Evolutionary conservation across 768 basidiomycete species (phyloP).

Genomic region (Rhodosporidiobolus odoratus): DNA sequence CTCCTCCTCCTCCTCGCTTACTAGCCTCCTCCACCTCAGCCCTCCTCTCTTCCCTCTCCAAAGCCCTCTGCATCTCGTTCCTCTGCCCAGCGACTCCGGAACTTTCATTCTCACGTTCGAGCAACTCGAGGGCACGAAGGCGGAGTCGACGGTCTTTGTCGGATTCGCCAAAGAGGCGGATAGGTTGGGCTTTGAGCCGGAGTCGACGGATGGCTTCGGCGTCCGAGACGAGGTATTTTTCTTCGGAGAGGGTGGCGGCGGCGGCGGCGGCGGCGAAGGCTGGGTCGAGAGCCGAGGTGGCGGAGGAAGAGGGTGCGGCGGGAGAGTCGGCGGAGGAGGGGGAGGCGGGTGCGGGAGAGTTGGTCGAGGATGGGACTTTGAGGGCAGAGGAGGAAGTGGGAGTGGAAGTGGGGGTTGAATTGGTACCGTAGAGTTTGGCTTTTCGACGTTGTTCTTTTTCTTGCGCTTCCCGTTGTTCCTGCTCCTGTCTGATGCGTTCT

Average conservation of each 20-base stretch:
- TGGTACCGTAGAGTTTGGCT: constrained; percentile 43
- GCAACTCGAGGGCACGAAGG: constrained; percentile 84
- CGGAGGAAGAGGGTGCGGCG: constrained; percentile 44
- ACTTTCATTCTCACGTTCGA: constrained; percentile 81
- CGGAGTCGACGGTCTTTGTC: constrained; percentile 89
- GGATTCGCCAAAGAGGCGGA: constrained; percentile 86
- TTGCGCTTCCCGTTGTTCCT: constrained; percentile 50
- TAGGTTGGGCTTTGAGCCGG: constrained; percentile 85
- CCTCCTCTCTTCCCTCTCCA: constrained; percentile 59
- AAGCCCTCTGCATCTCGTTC: constrained; percentile 72
- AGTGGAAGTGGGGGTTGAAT: constrained; percentile 22
- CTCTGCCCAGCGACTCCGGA: constrained; percentile 64
- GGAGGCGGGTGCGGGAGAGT: constrained; percentile 30
- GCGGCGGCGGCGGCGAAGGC: constrained; percentile 35
- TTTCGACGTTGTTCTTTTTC: constrained; percentile 50
- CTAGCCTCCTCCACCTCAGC: constrained; percentile 70
- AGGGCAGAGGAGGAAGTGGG: not conserved
- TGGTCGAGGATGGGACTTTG: constrained; percentile 26
- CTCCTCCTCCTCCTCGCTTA: constrained; percentile 50
- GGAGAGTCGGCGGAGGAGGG: constrained; percentile 34
- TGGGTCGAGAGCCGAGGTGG: constrained; percentile 30
- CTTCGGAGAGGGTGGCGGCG: constrained; percentile 40
- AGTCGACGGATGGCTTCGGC: constrained; percentile 86
- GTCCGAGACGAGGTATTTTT: constrained; percentile 78
- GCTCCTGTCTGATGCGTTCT: constrained; percentile 59